A percentile compares a stretch with the other conserved stretches of the same genome.
Conservation (phyloP, 2,329 filamentous ascomycete genomes). For the Aspergillus uvarum region DNA sequence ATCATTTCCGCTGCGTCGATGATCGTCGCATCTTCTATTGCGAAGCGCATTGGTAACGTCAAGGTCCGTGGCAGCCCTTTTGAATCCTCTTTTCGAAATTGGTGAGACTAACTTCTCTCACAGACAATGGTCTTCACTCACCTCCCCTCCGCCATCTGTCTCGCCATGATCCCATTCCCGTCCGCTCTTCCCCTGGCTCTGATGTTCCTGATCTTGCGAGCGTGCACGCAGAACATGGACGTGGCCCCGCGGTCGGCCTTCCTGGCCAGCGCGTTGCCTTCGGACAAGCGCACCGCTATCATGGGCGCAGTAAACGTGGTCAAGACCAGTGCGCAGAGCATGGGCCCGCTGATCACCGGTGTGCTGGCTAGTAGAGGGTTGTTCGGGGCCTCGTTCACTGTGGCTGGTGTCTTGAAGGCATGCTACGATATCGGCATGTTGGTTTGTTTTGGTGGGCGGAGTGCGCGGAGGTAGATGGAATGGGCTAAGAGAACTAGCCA, state of each 20-base stretch:
- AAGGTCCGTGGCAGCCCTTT: conserved; percentile 28
- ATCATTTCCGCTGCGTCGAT: conserved; percentile 46
- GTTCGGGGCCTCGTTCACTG: conserved; percentile 64
- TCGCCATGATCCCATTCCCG: conserved; percentile 63
- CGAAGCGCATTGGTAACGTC: conserved; percentile 61
- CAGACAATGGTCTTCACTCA: conserved; percentile 75
- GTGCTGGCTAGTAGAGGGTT: conserved; percentile 55
- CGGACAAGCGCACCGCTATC: conserved; percentile 67
- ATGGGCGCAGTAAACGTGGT: conserved; percentile 70
- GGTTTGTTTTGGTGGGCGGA: conserved; percentile 46
- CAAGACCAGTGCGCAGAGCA: conserved; percentile 63
- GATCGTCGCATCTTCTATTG: conserved; percentile 59
- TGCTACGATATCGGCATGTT: conserved; percentile 61
- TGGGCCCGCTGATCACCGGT: conserved; percentile 66
- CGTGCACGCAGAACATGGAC: conserved; percentile 68
- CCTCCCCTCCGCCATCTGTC: conserved; percentile 65
- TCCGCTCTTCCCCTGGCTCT: conserved; percentile 55
- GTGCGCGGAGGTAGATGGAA: conserved; percentile 10
- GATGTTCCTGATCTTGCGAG: conserved; percentile 60
- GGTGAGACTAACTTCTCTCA: conserved; percentile 10
- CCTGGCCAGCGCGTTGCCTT: conserved; percentile 62
- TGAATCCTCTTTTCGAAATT: conserved; percentile 16
- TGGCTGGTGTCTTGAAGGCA: conserved; percentile 63
- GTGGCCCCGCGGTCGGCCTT: conserved; percentile 69
- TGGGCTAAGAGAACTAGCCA: background rate